Conservation (phyloP, 345 rosid genomes). For the Excoecaria cochinchinensis region DNA sequence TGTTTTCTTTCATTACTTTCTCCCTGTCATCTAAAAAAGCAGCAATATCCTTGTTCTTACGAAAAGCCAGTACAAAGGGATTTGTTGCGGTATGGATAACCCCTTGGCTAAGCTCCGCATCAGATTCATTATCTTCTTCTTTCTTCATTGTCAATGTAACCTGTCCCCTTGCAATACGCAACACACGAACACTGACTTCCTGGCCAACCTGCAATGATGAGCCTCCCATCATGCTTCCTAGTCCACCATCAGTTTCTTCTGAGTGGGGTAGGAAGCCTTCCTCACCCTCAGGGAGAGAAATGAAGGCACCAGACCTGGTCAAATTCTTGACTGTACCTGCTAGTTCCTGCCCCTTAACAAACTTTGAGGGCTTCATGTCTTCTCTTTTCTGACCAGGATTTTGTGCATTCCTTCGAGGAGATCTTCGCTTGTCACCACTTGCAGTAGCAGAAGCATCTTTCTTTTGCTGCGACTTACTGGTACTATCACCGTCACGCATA, state of each 20-base stretch:
- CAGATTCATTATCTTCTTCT: slow-evolving; percentile 49
- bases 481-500: slow-evolving; percentile 72
- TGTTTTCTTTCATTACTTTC: slow-evolving; percentile 32
- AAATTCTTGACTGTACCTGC: slow-evolving; percentile 77
- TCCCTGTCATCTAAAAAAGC: slow-evolving; percentile 72
- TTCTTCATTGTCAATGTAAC: slow-evolving; percentile 87
- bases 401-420: slow-evolving; percentile 48
- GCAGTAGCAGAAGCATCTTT: slow-evolving; percentile 37
- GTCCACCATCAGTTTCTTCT: slow-evolving; percentile 74
- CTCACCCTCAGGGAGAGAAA: slow-evolving; percentile 81
- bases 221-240: slow-evolving; percentile 62
- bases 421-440: slow-evolving; percentile 48
- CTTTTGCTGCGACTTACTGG: slow-evolving; percentile 43
- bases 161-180: slow-evolving; percentile 65
- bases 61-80: slow-evolving; percentile 77
- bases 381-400: slow-evolving; percentile 51
- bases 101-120: slow-evolving; percentile 43
- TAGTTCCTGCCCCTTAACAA: slow-evolving; percentile 74
- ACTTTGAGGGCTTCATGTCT: slow-evolving; percentile 52
- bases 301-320: slow-evolving; percentile 74
- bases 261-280: slow-evolving; percentile 81
- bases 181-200: slow-evolving; percentile 70
- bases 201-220: slow-evolving; percentile 67
- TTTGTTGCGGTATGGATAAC: slow-evolving; percentile 67
- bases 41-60: slow-evolving; percentile 67